Percentiles rank a stretch among this genome's conserved stretches.
Conservation (phyloP, 2,329 filamentous ascomycete genomes). For the Escovopsis sp. region DNA sequence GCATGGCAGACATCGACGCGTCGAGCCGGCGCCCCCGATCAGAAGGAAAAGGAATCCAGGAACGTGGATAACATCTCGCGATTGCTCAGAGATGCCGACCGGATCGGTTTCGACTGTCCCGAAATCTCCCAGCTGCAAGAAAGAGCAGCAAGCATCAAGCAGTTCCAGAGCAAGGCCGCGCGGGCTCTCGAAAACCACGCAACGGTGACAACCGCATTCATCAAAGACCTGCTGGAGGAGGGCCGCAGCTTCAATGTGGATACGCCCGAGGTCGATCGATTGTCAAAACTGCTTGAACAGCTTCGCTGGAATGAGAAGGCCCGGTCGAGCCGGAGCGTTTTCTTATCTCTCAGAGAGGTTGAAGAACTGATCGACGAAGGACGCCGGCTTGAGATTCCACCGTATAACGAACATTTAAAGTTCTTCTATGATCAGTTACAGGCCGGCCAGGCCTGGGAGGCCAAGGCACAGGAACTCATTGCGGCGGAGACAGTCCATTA, state of each 20-base stretch:
- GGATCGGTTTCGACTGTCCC: constrained; percentile 82
- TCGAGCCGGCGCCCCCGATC: constrained; percentile 47
- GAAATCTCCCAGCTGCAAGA: constrained; percentile 80
- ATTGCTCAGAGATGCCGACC: constrained; percentile 68
- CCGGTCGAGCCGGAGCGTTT: constrained; percentile 44
- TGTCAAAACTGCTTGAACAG: constrained; percentile 70
- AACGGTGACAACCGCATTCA: constrained; percentile 51
- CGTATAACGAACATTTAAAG: constrained; percentile 64
- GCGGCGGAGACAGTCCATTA: constrained; percentile 86
- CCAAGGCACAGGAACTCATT: constrained; percentile 84
- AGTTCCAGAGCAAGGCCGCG: constrained; percentile 66
- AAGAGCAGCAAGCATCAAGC: constrained; percentile 68
- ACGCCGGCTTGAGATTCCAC: constrained; percentile 59
- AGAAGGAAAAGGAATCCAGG: constrained; percentile 73
- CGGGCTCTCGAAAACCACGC: constrained; percentile 53
- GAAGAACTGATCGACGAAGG: constrained; percentile 65
- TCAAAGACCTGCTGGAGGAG: constrained; percentile 83
- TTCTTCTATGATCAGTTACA: constrained; percentile 63
- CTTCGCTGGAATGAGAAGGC: constrained; percentile 80
- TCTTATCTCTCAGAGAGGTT: constrained; percentile 65
- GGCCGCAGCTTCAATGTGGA: constrained; percentile 84
- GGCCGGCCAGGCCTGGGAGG: constrained; percentile 77
- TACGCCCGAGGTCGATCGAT: constrained; percentile 70
- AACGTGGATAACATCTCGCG: constrained; percentile 81
- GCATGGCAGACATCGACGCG: constrained; percentile 61